A percentile compares a stretch with the other conserved stretches of the same genome.
phyloP scores from a whole-genome alignment of 352 stramenopile genomes.

The Peronosclerospora sorghi region DNA sequence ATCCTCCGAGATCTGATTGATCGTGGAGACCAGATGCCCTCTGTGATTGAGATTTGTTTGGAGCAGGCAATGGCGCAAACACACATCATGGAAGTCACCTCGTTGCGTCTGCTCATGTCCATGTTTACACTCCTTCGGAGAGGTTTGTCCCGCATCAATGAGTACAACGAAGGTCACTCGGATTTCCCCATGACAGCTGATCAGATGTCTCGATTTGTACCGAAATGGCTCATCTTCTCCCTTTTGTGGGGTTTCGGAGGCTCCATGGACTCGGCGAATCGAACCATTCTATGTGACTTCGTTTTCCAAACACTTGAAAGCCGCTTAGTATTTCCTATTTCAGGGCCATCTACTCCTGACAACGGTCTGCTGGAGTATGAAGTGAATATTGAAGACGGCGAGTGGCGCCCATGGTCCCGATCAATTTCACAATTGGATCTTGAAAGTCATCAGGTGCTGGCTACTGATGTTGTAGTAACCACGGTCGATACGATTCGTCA shows the following conservation, averaged over 20 bases:
- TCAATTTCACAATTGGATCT: constrained; percentile 97
- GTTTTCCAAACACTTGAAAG: constrained; percentile 82
- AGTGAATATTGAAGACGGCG: constrained; percentile 93
- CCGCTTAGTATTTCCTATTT: constrained; percentile 81
- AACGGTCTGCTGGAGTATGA: constrained; percentile 93
- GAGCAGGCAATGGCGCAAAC: constrained; percentile 84
- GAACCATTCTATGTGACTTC: constrained; percentile 87
- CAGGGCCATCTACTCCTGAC: constrained; percentile 33
- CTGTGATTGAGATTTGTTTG: constrained; percentile 88
- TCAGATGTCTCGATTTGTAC: constrained; percentile 93
- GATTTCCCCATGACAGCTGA: constrained; percentile 96
- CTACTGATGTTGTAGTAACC: constrained; percentile 97
- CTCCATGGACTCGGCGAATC: constrained; percentile 89
- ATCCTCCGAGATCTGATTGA: constrained; percentile 47
- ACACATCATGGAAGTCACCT: constrained; percentile 96
- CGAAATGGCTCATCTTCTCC: constrained; percentile 97
- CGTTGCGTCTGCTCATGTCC: constrained; percentile 90
- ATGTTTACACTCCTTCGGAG: constrained; percentile 94
- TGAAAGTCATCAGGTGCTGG: constrained; percentile 93
- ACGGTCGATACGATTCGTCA: constrained; percentile 99
- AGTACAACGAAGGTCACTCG: constrained; percentile 98
- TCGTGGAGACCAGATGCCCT: constrained; percentile 38
- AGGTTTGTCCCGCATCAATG: constrained; percentile 89
- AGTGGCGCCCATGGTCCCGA: constrained; percentile 93
- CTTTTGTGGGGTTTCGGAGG: constrained; percentile 98